These are phyloP conservation scores for Fusarium sp. DNA, from an alignment of 2,329 filamentous ascomycete species.

Conservation along the genomic window DNA sequence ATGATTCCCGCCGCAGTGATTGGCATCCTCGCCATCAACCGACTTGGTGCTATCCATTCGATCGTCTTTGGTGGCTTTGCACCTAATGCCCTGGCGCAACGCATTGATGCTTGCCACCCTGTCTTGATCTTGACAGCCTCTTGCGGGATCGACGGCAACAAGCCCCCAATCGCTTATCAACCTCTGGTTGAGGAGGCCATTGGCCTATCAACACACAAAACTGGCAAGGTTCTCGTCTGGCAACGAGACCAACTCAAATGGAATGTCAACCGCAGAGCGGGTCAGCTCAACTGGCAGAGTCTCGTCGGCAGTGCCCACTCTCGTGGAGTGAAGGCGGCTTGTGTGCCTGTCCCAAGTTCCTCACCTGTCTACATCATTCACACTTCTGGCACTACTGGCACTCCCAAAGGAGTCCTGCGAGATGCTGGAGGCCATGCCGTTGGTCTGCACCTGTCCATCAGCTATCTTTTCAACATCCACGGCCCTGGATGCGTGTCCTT, in stretches of 20 bases:
- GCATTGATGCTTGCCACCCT: conserved; percentile 85
- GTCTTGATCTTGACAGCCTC: conserved; percentile 86
- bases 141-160: conserved; percentile 89
- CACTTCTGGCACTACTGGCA: conserved; percentile 84
- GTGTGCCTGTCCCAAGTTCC: conserved; percentile 81
- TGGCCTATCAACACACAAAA: conserved; percentile 75
- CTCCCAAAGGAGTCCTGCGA: conserved; percentile 85
- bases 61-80: conserved; percentile 96
- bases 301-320: conserved; percentile 77
- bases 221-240: conserved; percentile 81
- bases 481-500: conserved; percentile 83
- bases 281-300: conserved; percentile 83
- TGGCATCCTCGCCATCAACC: conserved; percentile 83
- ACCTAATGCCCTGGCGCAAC: conserved; percentile 81
- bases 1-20: conserved; percentile 94
- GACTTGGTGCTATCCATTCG: conserved; percentile 88
- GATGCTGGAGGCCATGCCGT: conserved; percentile 90
- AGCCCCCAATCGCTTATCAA: conserved; percentile 82
- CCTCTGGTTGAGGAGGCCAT: conserved; percentile 82
- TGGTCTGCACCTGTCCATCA: conserved; percentile 83
- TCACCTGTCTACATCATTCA: conserved; percentile 93
- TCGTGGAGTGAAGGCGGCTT: conserved; percentile 75
- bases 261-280: conserved; percentile 75
- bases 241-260: conserved; percentile 82
- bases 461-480: conserved; percentile 84